Evolutionary conservation across 495 filamentous ascomycete species (phyloP), one percentile per base, ranked within the genome.

Genomic region (Cladorrhinum samala): DNA sequence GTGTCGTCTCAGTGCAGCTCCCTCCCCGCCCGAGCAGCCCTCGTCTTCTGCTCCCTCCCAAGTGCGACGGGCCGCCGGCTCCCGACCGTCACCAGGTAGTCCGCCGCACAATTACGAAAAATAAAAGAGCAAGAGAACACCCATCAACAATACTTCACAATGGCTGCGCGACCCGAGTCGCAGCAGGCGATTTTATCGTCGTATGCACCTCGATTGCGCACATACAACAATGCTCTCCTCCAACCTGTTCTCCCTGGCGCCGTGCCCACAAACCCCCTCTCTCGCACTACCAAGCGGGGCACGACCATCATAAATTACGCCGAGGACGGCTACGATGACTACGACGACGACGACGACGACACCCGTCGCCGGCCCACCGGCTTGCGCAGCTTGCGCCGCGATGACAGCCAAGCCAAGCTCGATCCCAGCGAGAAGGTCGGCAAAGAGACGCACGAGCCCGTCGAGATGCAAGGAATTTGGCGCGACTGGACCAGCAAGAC

Each of bases 241-340:
- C 88, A 90, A 9, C 92, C 93, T 25, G 83, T 96, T 52, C 81
- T 92, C 49, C 87, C 85, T 56, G 81, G 83, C 20, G 69, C 76
- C 23, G 72, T 75, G 54, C 77, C 85, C 55, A 74, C 75, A 18
- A 85, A 80, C 21, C 86, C 88, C 8, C 74, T 82, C 17, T 78
- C 88, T 53, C 83, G 92, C 62, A 96, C 90, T 17, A 97, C 93
- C 17, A 99, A 99, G 72, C 87, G 93, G 66, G 94, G 93, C 36
- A 97, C 93, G 2, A 89, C 88, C 37, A 88, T 90, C 41, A 91
- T 96, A 63, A 97, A 96, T 68, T 99, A 99, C 62, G 91, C 93
- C 24, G 93, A 99, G 67, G 90, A 96, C 62, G 91, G 88, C 16
- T 95, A 80, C 60, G 93, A 96, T 50, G 91, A 98, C 68, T 86